phyloP scores from a whole-genome alignment of 1,284 basidiomycete genomes.

The Cerioporus squamosus region DNA sequence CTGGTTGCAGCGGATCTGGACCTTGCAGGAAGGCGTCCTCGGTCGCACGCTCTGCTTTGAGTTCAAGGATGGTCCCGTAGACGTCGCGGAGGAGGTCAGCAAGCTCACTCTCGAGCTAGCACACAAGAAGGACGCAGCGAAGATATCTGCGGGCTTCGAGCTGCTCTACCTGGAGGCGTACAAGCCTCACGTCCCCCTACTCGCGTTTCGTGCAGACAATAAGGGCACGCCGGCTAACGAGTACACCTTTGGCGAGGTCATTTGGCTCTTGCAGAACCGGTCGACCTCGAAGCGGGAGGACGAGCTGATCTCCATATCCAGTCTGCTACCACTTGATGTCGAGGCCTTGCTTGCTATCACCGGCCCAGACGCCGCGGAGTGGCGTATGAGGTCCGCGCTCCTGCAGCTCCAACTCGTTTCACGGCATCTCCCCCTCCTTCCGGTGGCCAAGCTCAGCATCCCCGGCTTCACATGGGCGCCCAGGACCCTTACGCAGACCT shows the following conservation, averaged over 20 bases:
- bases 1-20: constrained; percentile 26
- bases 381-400: neutral
- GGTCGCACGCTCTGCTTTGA: constrained; percentile 21
- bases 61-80: constrained; percentile 14
- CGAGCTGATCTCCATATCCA: constrained; percentile 16
- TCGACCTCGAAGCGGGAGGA: constrained; percentile 17
- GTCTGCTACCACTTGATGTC: constrained; percentile 10
- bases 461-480: neutral
- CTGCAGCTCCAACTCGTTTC: neutral
- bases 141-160: neutral
- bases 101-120: neutral
- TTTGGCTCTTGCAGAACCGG: constrained; percentile 3
- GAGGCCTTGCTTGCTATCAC: constrained; percentile 5
- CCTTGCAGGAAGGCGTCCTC: constrained; percentile 22
- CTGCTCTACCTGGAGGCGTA: neutral
- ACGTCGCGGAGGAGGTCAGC: neutral
- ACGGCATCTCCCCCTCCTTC: neutral
- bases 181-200: neutral
- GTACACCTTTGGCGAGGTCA: neutral
- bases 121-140: neutral
- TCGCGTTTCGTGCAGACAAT: neutral
- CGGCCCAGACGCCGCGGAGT: neutral
- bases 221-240: neutral
- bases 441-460: neutral
- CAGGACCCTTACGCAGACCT: neutral